Evolutionary conservation across 2,329 filamentous ascomycete genomes (phyloP).

Genomic region (Phaeosphaeria sp.): DNA sequence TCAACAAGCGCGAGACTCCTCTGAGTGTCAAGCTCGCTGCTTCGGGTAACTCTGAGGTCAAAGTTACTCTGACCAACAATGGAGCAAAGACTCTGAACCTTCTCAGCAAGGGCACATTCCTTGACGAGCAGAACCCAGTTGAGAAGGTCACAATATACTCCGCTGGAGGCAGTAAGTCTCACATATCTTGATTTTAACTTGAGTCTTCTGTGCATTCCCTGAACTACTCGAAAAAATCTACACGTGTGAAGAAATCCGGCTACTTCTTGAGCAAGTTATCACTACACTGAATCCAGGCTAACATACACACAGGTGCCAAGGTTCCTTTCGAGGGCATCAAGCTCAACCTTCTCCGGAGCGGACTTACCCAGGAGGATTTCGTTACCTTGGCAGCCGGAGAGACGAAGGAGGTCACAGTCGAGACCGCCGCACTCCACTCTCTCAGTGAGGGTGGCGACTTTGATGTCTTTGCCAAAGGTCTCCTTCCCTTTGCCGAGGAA

Average conservation of each 20-base stretch:
- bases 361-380: conserved; percentile 59
- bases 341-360: conserved; percentile 55
- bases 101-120: conserved; percentile 61
- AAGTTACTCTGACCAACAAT: conserved; percentile 62
- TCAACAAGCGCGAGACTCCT: conserved; percentile 43
- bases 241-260: background rate
- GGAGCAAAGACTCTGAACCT: conserved; percentile 59
- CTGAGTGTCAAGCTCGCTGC: conserved; percentile 52
- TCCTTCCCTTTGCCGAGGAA: conserved; percentile 44
- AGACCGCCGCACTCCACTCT: conserved; percentile 64
- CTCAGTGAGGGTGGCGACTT: conserved; percentile 60
- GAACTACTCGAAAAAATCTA: no score
- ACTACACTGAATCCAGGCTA: background rate
- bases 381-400: conserved; percentile 55
- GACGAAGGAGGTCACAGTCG: conserved; percentile 61
- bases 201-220: no score
- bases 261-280: background rate
- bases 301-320: conserved; percentile 43
- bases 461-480: conserved; percentile 62
- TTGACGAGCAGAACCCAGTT: conserved; percentile 57
- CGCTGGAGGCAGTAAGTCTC: conserved; percentile 49
- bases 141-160: conserved; percentile 62
- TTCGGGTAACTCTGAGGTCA: conserved; percentile 60
- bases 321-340: conserved; percentile 62
- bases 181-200: no score